Percentiles rank a stretch among this genome's conserved stretches.
phyloP scores from a whole-genome alignment of 768 basidiomycete genomes.

The Gloeostereum incarnatum region DNA sequence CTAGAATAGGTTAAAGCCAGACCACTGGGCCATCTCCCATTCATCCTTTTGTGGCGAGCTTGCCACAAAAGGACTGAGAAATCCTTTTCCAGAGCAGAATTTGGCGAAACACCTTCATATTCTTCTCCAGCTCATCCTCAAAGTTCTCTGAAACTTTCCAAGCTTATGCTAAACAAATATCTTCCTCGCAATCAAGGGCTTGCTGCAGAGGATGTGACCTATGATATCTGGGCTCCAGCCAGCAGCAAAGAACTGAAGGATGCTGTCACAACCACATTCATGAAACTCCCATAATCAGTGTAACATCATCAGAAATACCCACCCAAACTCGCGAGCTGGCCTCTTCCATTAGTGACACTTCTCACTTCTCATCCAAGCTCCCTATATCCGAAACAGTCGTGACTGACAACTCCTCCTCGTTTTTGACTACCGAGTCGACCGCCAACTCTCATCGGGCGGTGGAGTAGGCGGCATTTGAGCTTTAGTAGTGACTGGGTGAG shows the following conservation, averaged over 20 bases:
- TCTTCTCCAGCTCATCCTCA: too few species aligned
- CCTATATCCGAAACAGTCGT: constrained; percentile 2
- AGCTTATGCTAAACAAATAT: constrained; percentile 69
- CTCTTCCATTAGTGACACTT: constrained; percentile 51
- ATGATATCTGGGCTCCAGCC: constrained; percentile 78
- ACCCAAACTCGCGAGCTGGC: too few species aligned
- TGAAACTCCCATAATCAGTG: too few species aligned
- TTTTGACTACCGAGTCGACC: constrained; percentile 6
- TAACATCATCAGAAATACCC: too few species aligned
- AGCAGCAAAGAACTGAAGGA: constrained; percentile 1
- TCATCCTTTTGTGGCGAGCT: too few species aligned
- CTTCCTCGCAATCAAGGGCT: constrained; percentile 86
- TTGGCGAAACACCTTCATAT: too few species aligned
- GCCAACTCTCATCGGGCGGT: constrained; percentile 22
- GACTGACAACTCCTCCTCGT: constrained; percentile 2
- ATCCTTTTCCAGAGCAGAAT: too few species aligned
- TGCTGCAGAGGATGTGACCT: constrained; percentile 88
- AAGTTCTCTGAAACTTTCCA: too few species aligned
- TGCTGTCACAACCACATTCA: constrained; percentile 66
- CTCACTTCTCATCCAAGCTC: constrained; percentile 6
- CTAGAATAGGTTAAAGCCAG: too few species aligned
- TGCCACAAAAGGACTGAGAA: too few species aligned
- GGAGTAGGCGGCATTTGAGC: constrained; percentile 47
- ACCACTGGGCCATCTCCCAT: too few species aligned
- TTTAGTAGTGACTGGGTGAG: constrained; percentile 46